A percentile compares a stretch with the other conserved stretches of the same genome.
Conservation (phyloP, 331 rosid genomes). For the Arachis monticola region DNA sequence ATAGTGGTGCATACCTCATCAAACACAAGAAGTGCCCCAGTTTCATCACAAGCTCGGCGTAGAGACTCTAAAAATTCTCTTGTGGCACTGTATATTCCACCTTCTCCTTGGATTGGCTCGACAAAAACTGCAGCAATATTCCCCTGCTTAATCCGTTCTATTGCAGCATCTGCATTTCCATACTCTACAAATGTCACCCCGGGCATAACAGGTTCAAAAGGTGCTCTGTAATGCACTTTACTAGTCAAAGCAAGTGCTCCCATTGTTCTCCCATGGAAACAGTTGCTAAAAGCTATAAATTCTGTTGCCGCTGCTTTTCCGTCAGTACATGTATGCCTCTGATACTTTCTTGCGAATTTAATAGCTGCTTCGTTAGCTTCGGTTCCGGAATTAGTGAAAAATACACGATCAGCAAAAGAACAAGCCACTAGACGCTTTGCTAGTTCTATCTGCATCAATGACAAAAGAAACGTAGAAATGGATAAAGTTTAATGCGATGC, state of each 20-base stretch:
- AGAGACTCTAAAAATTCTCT: constrained; percentile 77
- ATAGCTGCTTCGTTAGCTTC: constrained; percentile 96
- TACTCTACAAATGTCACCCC: constrained; percentile 83
- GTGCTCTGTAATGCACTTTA: constrained; percentile 80
- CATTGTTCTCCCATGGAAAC: constrained; percentile 94
- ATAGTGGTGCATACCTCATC: constrained; percentile 68
- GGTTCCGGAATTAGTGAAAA: constrained; percentile 86
- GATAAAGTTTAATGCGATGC: constrained; percentile 16
- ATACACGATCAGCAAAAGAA: constrained; percentile 88
- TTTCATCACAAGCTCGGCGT: constrained; percentile 77
- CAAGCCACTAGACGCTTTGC: constrained; percentile 68
- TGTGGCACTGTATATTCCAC: constrained; percentile 80
- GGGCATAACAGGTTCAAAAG: constrained; percentile 95
- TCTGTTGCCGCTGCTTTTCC: constrained; percentile 59
- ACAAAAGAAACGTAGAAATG: constrained; percentile 12
- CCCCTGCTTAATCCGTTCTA: constrained; percentile 58
- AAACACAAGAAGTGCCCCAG: constrained; percentile 79
- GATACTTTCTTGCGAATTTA: constrained; percentile 87
- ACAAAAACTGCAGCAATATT: constrained; percentile 83
- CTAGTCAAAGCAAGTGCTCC: constrained; percentile 96
- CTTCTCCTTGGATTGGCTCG: constrained; percentile 96
- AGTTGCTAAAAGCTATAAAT: constrained; percentile 76
- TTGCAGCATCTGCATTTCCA: constrained; percentile 73
- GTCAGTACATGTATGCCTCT: constrained; percentile 55
- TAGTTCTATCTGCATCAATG: constrained; percentile 72